These are phyloP conservation scores for Nemania diffusa DNA, from an alignment of 2,329 filamentous ascomycete species.

Conservation along the genomic window DNA sequence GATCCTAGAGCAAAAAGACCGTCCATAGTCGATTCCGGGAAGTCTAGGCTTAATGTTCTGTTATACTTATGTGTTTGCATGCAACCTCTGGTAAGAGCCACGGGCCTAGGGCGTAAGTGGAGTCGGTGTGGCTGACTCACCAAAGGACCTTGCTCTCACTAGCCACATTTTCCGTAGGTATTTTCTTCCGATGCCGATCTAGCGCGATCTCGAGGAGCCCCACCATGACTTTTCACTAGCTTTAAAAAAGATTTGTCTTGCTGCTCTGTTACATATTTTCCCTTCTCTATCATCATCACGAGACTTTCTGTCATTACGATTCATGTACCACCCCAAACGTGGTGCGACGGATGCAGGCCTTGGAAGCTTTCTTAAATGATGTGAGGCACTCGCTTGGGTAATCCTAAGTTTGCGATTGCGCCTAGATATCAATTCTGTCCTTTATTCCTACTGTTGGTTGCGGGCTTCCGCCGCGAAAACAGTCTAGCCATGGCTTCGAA, in stretches of 20 bases:
- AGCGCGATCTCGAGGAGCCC: constrained; percentile 1
- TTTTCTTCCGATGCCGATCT: constrained; percentile 35
- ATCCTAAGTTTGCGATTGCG: constrained; percentile 25
- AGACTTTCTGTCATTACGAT: not conserved
- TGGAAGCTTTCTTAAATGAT: constrained; percentile 34
- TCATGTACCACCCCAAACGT: not conserved
- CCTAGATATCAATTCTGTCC: not conserved
- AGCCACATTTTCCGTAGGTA: constrained; percentile 14
- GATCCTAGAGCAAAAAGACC: constrained; percentile 76
- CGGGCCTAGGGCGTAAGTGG: not conserved
- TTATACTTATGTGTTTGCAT: not conserved
- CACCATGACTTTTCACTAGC: constrained; percentile 31
- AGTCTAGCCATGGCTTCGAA: constrained; percentile 21
- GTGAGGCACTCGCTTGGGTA: constrained; percentile 33
- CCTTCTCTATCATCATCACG: constrained; percentile 1
- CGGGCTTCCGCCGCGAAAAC: not conserved
- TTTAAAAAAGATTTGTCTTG: constrained; percentile 11
- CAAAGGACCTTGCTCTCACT: not conserved
- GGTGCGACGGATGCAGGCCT: not conserved
- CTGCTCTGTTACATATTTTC: constrained; percentile 8
- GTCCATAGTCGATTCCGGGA: constrained; percentile 53
- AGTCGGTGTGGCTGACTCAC: constrained; percentile 15
- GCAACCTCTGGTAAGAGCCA: too few species aligned
- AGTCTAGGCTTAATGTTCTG: not conserved
- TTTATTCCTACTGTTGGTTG: not conserved